Conservation (phyloP, 345 rosid genomes). For the Acer yangbiense region DNA sequence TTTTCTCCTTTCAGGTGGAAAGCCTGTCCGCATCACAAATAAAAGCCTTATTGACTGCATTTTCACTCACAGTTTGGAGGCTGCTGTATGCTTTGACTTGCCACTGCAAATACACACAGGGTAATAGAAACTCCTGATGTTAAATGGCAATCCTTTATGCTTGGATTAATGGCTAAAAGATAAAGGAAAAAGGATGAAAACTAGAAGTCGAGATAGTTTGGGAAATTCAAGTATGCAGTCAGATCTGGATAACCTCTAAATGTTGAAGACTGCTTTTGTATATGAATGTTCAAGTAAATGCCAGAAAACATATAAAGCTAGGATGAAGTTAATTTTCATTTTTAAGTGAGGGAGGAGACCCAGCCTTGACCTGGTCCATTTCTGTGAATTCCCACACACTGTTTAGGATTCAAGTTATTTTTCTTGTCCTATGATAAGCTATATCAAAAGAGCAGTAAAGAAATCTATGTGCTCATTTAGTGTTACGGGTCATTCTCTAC, state of each 20-base stretch:
- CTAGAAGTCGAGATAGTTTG: conserved; percentile 5
- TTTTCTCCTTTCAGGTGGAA: conserved; percentile 59
- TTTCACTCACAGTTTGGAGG: conserved; percentile 62
- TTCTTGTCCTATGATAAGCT: conserved; percentile 19
- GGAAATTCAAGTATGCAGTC: background rate
- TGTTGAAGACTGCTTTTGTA: background rate
- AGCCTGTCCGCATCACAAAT: conserved; percentile 62
- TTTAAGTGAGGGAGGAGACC: background rate
- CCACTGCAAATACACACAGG: conserved; percentile 98
- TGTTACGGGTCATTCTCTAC: conserved; percentile 4
- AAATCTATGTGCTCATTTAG: background rate
- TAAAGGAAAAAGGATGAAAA: conserved; percentile 14
- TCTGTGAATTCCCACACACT: conserved; percentile 6
- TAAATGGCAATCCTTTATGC: conserved; percentile 12
- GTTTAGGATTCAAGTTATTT: conserved; percentile 11
- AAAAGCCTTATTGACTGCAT: conserved; percentile 84
- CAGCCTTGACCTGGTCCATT: conserved; percentile 4
- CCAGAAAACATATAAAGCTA: background rate
- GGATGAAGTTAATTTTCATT: background rate
- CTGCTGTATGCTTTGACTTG: conserved; percentile 60
- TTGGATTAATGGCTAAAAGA: conserved; percentile 12
- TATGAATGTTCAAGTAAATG: background rate
- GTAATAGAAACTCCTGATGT: conserved; percentile 42
- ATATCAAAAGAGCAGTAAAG: background rate
- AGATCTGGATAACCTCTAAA: background rate